Conservation (phyloP, 345 rosid species). For the Eucalyptus viminalis region DNA sequence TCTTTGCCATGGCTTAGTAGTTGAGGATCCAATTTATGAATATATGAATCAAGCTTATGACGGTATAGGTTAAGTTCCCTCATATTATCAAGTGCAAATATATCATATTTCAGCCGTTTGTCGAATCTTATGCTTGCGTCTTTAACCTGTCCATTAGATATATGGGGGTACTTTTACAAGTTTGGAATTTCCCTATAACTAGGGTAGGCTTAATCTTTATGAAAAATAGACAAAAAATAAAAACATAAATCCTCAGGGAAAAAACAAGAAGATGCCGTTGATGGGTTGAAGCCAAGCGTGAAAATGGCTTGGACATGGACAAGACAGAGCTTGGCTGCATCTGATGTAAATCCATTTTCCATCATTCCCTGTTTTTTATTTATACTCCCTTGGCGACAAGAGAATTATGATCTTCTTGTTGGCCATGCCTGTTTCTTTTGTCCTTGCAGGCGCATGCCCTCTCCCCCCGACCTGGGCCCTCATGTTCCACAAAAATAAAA, state of each 20-base stretch:
- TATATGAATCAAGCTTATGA: rapidly evolving
- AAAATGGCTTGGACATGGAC: neutral
- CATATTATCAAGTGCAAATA: neutral
- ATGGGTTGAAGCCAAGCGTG: neutral
- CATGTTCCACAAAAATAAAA: neutral
- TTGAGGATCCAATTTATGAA: neutral
- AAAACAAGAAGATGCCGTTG: neutral
- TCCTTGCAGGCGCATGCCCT: neutral
- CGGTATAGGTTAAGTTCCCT: rapidly evolving
- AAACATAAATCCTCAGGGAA: neutral
- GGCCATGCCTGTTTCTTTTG: neutral
- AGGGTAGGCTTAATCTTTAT: neutral
- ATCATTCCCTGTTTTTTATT: neutral
- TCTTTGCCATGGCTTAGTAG: rapidly evolving
- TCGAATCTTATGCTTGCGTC: neutral
- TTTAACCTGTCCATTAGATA: neutral
- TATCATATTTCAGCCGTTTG: neutral
- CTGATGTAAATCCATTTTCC: neutral
- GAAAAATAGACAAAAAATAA: neutral
- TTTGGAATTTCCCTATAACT: neutral
- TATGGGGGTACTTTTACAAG: neutral
- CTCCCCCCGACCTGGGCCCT: neutral
- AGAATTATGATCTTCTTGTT: neutral
- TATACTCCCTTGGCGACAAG: neutral
- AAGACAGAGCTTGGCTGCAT: neutral